Evolutionary conservation across 768 basidiomycete species (phyloP), one percentile per base, ranked within the genome.

Genomic region (Daedaleopsis nitida): DNA sequence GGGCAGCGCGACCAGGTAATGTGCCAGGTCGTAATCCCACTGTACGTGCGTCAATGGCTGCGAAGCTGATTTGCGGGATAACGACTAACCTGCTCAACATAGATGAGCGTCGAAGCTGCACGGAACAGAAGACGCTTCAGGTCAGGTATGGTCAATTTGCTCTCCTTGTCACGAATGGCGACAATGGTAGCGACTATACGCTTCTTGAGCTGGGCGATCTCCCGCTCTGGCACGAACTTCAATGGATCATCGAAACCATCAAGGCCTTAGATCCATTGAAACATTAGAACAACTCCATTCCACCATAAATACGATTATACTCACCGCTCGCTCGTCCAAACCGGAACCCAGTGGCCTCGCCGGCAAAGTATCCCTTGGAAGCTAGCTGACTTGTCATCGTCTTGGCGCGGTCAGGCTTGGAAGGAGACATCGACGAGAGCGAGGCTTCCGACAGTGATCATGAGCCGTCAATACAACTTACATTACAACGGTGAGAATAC

Each of bases 331-430:
- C 78, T 48, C 84, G 83, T 10, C 90, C 87, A 23, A 94, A 75
- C 11, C 88, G 81, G 51, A 93, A 80, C 37, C 94, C 94, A 38
- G 88, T 90, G 8, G 86, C 86, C 73, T 98, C 94, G 27, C 95
- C 95, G 21, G 85, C 81, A 69, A 87, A 98, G 72, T 94, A 94
- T n/a, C 87, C 87, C 70, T 96, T 96, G 43, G 90, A 89, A 0
- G 94, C 89, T 58, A 97, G 85, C 69, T 98, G 92, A 64, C 88
- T 91, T 0, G 91, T 82, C 45, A 98, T 80, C 1, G 84, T 79
- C 71, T 92, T 92, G 10, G 96, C 84, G 21, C 87, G 85, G 72
- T 99, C 96, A 5, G 88, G 83, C 64, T 87, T 86, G 83, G 88
- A 87, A 53, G 77, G 80, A 0, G 84, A 83, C 38, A 87, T 72